These are phyloP conservation scores for Penicillium antarcticum DNA, from an alignment of 495 filamentous ascomycete genomes.

Conservation along the genomic window DNA sequence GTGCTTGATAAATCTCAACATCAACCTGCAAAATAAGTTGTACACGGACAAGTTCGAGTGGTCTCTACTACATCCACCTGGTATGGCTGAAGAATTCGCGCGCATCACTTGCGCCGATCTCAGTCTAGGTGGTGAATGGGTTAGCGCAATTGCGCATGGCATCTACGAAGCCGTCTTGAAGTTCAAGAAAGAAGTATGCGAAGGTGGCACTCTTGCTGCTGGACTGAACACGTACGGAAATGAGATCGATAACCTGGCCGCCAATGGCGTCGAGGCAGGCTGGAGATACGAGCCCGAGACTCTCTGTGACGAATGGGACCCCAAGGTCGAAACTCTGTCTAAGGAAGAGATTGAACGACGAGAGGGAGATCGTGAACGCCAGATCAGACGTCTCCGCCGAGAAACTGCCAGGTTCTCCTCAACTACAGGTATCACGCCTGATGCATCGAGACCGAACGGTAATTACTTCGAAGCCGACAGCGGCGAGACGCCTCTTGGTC, in stretches of 20 bases:
- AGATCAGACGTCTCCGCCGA: conserved; percentile 78
- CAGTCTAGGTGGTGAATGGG: conserved; percentile 87
- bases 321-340: conserved; percentile 80
- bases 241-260: conserved; percentile 88
- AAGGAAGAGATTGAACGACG: conserved; percentile 98
- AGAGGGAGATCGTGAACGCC: conserved; percentile 89
- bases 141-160: conserved; percentile 88
- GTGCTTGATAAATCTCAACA: conserved; percentile 85
- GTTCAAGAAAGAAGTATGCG: conserved; percentile 93
- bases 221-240: conserved; percentile 67
- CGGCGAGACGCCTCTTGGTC: conserved; percentile 69
- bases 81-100: conserved; percentile 89
- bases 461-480: conserved; percentile 60
- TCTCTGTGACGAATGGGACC: conserved; percentile 89
- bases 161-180: conserved; percentile 95
- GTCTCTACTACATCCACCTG: conserved; percentile 89
- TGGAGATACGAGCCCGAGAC: conserved; percentile 94
- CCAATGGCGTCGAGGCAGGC: conserved; percentile 71
- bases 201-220: conserved; percentile 74
- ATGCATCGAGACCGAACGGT: conserved; percentile 52
- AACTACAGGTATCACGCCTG: conserved; percentile 71
- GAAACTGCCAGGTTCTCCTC: conserved; percentile 92
- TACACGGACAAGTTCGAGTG: conserved; percentile 99
- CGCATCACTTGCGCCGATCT: conserved; percentile 88
- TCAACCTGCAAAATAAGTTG: conserved; percentile 87